Base-by-base conservation (phyloP, 1,284 basidiomycete genomes). In the Wallemia ichthyophaga region DNA sequence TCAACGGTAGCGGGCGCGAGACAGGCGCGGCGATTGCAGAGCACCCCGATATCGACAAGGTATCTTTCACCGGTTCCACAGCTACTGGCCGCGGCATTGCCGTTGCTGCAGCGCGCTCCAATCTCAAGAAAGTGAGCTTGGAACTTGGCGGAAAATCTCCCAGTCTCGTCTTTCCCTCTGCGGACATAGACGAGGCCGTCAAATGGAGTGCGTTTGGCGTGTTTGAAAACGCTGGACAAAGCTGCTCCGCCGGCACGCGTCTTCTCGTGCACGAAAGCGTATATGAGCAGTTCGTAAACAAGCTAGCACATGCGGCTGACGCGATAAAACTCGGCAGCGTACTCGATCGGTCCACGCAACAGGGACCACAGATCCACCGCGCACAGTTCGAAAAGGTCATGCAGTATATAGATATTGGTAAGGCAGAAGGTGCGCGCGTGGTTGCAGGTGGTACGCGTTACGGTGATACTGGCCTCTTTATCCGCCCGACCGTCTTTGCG, bases 401-500 rank as follows among this genome's bases (percentile, higher is more conserved):
- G 77, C 71, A 72, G 17, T 95, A 89, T 69, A 91, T 98, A 65
- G 82, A 91, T 64, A 74, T 76, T 1, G 92, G 89, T 28, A 85
- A 84, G 70, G 67, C 77, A 63, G 80, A 85, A 66, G 91, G 91
- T 21, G 91, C 91, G 23, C 82, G 77, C 63, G 71, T 82, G 24
- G 71, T 79, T 28, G 73, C 85, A 5, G 92, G 92, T 27, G 92
- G 89, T 25, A 73, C 77, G 17, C 3, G 55, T 2, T 17, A 11
- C 25, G 55, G 55, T 15, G 24, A 26, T 17, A 81, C 80, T 67
- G 83, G 83, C 11, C 85, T 74, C 66, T 85, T 74, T 66, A 77
- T 84, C 27, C 79, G 83, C 65, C 80, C 83, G 56, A 84, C 83
- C 0, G 68, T 72, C 57, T 64, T 72, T 26, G 66, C 66, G 23